Evolutionary conservation across 139 green algal genomes (phyloP).

Genomic region (Volvox reticuliferus): DNA sequence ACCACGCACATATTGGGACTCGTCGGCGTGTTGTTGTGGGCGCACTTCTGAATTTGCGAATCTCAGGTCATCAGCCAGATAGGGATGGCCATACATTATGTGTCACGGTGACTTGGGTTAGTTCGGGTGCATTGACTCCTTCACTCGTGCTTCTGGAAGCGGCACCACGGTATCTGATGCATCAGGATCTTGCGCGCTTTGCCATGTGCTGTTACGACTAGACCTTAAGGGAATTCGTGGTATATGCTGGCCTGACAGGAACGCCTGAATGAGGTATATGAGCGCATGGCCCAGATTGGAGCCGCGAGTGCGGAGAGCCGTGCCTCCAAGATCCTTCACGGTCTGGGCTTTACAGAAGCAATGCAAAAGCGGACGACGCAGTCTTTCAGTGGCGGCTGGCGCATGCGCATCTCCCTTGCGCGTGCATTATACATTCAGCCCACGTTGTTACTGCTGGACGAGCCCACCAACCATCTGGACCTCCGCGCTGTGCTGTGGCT

Average conservation of each 20-base stretch:
- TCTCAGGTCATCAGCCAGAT: too few relatives aligned
- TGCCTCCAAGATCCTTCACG: slow-evolving; percentile 98
- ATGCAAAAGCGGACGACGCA: slow-evolving; percentile 92
- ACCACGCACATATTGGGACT: too few relatives aligned
- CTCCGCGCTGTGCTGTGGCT: slow-evolving; percentile 93
- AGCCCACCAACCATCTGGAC: slow-evolving; percentile 99
- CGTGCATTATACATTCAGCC: slow-evolving; percentile 98
- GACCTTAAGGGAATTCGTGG: neutral
- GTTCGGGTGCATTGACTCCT: too few relatives aligned
- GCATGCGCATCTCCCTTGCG: slow-evolving; percentile 99
- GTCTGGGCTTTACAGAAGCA: slow-evolving; percentile 90
- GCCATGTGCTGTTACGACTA: too few relatives aligned
- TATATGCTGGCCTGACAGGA: slow-evolving; percentile 22
- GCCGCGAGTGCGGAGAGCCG: slow-evolving; percentile 89
- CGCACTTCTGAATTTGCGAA: too few relatives aligned
- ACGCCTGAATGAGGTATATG: slow-evolving; percentile 94
- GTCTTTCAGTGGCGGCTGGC: slow-evolving; percentile 93
- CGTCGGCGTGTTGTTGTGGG: too few relatives aligned
- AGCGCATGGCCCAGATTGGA: slow-evolving; percentile 89
- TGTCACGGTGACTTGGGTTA: too few relatives aligned
- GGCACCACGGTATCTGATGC: too few relatives aligned
- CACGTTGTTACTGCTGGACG: slow-evolving; percentile 98
- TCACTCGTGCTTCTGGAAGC: too few relatives aligned
- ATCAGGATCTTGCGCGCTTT: too few relatives aligned
- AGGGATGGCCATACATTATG: too few relatives aligned